These are phyloP conservation scores for Castanea sativa DNA, from an alignment of 306 rosid species.

Conservation along the genomic window DNA sequence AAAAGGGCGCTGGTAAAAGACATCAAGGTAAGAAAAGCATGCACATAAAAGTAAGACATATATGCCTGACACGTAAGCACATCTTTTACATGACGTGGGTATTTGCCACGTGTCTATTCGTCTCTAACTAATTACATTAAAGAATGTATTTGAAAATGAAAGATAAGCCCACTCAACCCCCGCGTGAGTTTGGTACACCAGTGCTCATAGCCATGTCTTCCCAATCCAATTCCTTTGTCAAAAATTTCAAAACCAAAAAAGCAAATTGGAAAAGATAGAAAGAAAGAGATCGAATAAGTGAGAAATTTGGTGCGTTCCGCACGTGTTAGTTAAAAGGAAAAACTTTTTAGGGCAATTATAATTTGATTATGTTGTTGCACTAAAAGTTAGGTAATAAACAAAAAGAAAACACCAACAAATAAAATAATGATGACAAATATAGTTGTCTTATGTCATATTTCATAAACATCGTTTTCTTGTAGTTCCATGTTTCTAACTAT, in stretches of 20 bases:
- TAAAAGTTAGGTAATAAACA: no score
- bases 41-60: conserved; percentile 32
- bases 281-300: neutral
- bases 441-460: no score
- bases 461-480: no score
- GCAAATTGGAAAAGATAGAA: neutral
- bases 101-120: conserved; percentile 37
- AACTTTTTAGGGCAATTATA: no score
- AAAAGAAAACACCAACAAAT: no score
- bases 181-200: neutral
- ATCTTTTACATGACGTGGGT: conserved; percentile 38
- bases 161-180: neutral
- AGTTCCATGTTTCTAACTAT: no score
- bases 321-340: no score
- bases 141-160: neutral
- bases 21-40: conserved; percentile 35
- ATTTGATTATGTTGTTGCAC: no score
- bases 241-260: neutral
- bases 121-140: neutral
- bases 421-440: no score
- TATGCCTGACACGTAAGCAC: conserved; percentile 49
- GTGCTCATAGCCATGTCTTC: neutral
- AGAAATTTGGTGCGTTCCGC: neutral
- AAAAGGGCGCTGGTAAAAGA: conserved; percentile 6
- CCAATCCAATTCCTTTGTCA: neutral